phyloP scores from a whole-genome alignment of 2,329 filamentous ascomycete species.

The Canariomyces notabilis region DNA sequence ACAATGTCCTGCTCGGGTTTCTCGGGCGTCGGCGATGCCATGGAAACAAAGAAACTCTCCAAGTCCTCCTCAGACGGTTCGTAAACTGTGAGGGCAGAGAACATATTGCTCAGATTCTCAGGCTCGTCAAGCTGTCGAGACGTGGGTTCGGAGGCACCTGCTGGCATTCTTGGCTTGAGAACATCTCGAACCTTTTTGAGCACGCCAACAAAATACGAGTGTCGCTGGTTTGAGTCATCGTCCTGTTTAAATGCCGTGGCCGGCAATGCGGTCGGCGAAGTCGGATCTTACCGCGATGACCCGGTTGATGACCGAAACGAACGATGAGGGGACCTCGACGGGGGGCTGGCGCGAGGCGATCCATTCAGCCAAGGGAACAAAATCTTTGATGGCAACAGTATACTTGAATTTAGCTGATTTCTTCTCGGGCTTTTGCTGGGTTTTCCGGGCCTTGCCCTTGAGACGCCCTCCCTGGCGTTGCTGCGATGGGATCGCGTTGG shows the following conservation, averaged over 20 bases:
- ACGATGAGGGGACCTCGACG: conserved; percentile 27
- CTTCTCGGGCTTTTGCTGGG: conserved; percentile 12
- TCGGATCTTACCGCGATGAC: conserved; percentile 33
- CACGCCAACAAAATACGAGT: conserved; percentile 33
- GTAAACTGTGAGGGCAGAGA: conserved; percentile 32
- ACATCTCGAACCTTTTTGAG: conserved; percentile 32
- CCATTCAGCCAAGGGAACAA: conserved; percentile 34
- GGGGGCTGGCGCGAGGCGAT: conserved; percentile 26
- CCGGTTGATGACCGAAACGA: conserved; percentile 32
- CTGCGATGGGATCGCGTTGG: conserved; percentile 1
- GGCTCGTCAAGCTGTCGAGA: background rate
- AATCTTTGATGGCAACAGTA: conserved; percentile 35
- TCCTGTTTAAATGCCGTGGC: conserved; percentile 17
- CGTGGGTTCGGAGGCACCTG: background rate
- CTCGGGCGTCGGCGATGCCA: conserved; percentile 28
- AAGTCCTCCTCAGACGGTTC: conserved; percentile 32
- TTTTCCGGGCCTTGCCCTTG: conserved; percentile 29
- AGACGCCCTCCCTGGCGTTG: conserved; percentile 10
- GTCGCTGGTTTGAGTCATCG: conserved; percentile 25
- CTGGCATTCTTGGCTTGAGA: conserved; percentile 24
- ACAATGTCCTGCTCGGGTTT: conserved; percentile 20
- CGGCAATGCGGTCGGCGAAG: conserved; percentile 24
- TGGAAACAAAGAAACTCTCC: conserved; percentile 30
- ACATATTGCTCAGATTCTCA: conserved; percentile 28
- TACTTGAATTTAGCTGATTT: conserved; percentile 22